phyloP scores from a whole-genome alignment of 1,284 basidiomycete genomes.

The Coniophora puteana region DNA sequence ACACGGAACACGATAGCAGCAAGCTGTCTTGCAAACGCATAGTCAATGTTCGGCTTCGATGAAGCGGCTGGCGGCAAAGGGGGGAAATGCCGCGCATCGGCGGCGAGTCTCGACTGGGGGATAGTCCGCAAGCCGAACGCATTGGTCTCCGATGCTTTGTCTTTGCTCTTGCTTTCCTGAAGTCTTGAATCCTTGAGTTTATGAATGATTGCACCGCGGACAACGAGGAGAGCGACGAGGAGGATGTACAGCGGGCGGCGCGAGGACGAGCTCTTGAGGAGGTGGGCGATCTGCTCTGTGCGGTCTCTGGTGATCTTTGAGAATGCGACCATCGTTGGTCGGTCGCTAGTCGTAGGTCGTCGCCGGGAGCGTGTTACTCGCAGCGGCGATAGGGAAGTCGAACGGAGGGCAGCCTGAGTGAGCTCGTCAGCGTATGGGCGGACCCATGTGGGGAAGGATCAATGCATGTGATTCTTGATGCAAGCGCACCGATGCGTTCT shows the following conservation, averaged over 20 bases:
- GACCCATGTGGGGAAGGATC: too few species aligned
- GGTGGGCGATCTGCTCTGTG: background rate
- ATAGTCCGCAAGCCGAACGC: slow-evolving; percentile 38
- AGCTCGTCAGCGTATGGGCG: too few species aligned
- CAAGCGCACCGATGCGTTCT: too few species aligned
- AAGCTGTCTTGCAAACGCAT: slow-evolving; percentile 78
- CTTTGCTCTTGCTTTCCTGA: background rate
- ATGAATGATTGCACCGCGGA: slow-evolving; percentile 19
- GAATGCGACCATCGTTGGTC: slow-evolving; percentile 19
- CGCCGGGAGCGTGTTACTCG: too few species aligned
- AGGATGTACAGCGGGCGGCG: slow-evolving; percentile 13
- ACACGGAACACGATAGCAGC: slow-evolving; percentile 70
- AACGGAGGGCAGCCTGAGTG: too few species aligned
- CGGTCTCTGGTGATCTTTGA: slow-evolving; percentile 12
- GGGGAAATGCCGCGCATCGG: slow-evolving; percentile 53
- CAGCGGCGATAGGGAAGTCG: too few species aligned
- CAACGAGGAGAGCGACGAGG: slow-evolving; percentile 19
- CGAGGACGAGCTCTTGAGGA: slow-evolving; percentile 1
- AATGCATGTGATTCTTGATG: too few species aligned
- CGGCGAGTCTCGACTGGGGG: slow-evolving; percentile 34
- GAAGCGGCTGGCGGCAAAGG: slow-evolving; percentile 35
- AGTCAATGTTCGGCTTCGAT: slow-evolving; percentile 35
- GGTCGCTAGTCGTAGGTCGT: too few species aligned
- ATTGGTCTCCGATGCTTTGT: slow-evolving; percentile 14
- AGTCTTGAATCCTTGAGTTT: too few species aligned